phyloP scores from a whole-genome alignment of 192 early-diverging fungal genomes.

The Diversispora eburnea region DNA sequence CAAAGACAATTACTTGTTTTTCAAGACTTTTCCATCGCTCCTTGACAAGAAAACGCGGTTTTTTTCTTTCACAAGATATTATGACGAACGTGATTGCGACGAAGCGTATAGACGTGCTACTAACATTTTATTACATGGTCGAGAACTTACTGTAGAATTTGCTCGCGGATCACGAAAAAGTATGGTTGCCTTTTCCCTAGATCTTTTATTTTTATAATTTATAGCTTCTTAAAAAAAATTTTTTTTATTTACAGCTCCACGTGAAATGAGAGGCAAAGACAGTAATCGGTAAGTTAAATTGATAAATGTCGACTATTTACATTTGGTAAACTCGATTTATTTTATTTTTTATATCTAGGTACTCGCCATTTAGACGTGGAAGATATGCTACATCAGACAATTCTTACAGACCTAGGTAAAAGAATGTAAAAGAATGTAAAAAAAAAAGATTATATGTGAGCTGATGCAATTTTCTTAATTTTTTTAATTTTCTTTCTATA shows the following conservation, averaged over 20 bases:
- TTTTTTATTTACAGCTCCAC: conserved; percentile 6
- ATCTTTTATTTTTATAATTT: neutral
- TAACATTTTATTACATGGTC: conserved; percentile 9
- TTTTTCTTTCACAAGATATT: conserved; percentile 22
- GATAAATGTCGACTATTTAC: neutral
- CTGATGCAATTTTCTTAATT: neutral
- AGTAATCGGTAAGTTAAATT: neutral
- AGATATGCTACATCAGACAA: conserved; percentile 4
- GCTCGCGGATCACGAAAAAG: conserved; percentile 25
- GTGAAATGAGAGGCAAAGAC: conserved; percentile 27
- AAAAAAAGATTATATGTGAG: neutral
- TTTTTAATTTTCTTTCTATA: neutral
- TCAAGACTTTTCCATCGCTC: conserved; percentile 19
- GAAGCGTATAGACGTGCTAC: conserved; percentile 17
- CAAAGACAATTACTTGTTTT: neutral
- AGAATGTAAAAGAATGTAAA: neutral
- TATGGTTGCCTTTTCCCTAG: neutral
- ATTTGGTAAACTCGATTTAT: neutral
- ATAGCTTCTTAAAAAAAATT: neutral
- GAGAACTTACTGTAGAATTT: conserved; percentile 24
- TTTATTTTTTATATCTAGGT: neutral
- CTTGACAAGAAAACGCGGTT: conserved; percentile 28
- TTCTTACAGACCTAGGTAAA: conserved; percentile 22
- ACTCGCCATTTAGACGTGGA: neutral
- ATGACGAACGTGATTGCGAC: conserved; percentile 28